phyloP scores from a whole-genome alignment of 116 monocot species.

The Posidonia oceanica region DNA sequence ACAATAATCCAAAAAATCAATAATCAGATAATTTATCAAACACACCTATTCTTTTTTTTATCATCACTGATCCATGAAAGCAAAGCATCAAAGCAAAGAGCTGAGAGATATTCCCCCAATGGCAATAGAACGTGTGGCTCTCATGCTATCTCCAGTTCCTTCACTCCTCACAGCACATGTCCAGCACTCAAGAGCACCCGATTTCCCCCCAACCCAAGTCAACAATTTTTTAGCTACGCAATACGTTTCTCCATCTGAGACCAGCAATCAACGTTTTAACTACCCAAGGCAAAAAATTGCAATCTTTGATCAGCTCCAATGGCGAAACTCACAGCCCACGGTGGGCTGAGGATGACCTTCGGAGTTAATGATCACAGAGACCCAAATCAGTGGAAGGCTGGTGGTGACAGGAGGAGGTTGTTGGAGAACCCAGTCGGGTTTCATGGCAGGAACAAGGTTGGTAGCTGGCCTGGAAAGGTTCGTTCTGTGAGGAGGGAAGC shows the following conservation, averaged over 20 bases:
- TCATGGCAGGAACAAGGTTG: slow-evolving; percentile 4
- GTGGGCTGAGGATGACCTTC: slow-evolving; percentile 18
- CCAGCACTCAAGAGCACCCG: background rate
- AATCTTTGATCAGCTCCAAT: slow-evolving; percentile 18
- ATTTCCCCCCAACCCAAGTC: background rate
- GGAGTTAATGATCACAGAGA: slow-evolving; percentile 21
- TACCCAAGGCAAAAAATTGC: background rate
- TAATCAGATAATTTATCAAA: too few relatives aligned
- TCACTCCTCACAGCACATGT: background rate
- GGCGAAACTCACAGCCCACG: slow-evolving; percentile 45
- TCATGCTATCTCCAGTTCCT: background rate
- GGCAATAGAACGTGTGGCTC: background rate
- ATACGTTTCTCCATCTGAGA: background rate
- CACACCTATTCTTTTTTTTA: too few relatives aligned
- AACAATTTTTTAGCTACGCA: background rate
- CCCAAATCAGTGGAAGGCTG: slow-evolving; percentile 15
- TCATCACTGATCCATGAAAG: too few relatives aligned
- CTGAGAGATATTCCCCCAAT: too few relatives aligned
- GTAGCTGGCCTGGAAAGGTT: slow-evolving; percentile 17
- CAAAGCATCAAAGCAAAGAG: too few relatives aligned
- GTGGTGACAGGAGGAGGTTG: slow-evolving; percentile 7
- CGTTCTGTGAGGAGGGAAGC: slow-evolving; percentile 15
- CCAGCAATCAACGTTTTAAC: background rate
- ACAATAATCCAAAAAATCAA: too few relatives aligned
- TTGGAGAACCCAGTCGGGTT: slow-evolving; percentile 23